Evolutionary conservation across 2,329 filamentous ascomycete genomes (phyloP).

Genomic region (Monilinia polystroma): DNA sequence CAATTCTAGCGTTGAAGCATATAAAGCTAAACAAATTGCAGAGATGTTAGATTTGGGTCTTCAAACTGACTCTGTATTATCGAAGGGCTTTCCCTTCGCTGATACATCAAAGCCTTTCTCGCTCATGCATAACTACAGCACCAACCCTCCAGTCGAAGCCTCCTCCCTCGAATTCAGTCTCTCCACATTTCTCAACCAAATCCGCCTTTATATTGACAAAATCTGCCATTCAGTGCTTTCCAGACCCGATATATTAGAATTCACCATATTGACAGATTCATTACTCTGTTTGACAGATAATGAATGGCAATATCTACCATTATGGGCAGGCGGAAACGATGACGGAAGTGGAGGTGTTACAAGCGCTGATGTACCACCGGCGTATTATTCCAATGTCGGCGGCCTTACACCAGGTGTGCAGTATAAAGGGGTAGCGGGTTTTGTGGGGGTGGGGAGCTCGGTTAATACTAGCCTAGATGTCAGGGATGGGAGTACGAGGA

Average conservation of each 20-base stretch:
- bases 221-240: constrained; percentile 22
- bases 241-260: constrained; percentile 14
- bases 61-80: neutral
- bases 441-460: constrained; percentile 7
- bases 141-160: neutral
- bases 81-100: neutral
- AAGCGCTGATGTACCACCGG: constrained; percentile 40
- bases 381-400: constrained; percentile 22
- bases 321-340: constrained; percentile 62
- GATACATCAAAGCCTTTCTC: neutral
- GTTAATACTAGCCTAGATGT: constrained; percentile 16
- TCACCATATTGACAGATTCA: constrained; percentile 40
- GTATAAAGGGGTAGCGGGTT: constrained; percentile 13
- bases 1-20: neutral
- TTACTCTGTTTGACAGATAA: constrained; percentile 54
- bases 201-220: constrained; percentile 14
- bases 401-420: constrained; percentile 3
- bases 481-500: constrained; percentile 1
- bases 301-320: constrained; percentile 62
- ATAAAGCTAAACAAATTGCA: neutral
- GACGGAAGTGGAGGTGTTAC: constrained; percentile 53
- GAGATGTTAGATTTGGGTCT: neutral
- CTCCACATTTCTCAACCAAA: constrained; percentile 22
- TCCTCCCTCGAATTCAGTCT: constrained; percentile 25
- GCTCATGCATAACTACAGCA: neutral